Evolutionary conservation across 495 filamentous ascomycete species (phyloP), one percentile per base, ranked within the genome.

Genomic region (Aspergillus indologenus): DNA sequence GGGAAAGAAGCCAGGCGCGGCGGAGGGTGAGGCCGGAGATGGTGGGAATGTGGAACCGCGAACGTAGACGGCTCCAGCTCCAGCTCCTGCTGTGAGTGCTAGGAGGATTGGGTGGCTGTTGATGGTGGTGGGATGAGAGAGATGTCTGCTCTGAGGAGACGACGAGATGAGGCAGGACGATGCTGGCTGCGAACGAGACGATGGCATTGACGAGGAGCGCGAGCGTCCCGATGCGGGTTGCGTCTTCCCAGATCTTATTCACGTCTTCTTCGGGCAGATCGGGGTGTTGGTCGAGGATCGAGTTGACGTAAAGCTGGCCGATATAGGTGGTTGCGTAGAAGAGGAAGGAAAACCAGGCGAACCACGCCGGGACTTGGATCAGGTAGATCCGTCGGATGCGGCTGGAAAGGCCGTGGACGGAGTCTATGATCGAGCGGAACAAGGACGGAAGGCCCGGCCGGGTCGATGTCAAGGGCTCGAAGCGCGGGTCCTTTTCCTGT

Each of bases 251-350:
- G 0, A 87, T 75, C 52, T 80, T 64, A 61, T 94, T 84, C 53
- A 93, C 79, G 66, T 95, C 82, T 34, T 80, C 82, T 0, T 83
- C 76, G 1, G 86, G 80, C 78, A 95, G 87, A 67, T 91, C 64
- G 1, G 88, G 90, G 62, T 95, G 85, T 52, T 79, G 71, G 60
- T 81, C 80, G 53, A 95, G 86, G 59, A 79, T 86, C 2, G 89
- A 89, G 66, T 93, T 85, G 29, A 87, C 86, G 65, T 94, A 92
- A 48, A 93, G 85, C 68, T 96, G 89, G 55, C 87, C 91, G 65
- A 95, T 85, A 69, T 91, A 96, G 22, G 89, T 92, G 1, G 89
- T 92, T 6, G 90, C 88, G 75, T 95, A 96, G 74, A 91, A 96
- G 1, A 96, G 78, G 78, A 95, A 92, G 14, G 91, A 90, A 64